Evolutionary conservation across 495 filamentous ascomycete genomes (phyloP).

Genomic region (Tuber aestivum): DNA sequence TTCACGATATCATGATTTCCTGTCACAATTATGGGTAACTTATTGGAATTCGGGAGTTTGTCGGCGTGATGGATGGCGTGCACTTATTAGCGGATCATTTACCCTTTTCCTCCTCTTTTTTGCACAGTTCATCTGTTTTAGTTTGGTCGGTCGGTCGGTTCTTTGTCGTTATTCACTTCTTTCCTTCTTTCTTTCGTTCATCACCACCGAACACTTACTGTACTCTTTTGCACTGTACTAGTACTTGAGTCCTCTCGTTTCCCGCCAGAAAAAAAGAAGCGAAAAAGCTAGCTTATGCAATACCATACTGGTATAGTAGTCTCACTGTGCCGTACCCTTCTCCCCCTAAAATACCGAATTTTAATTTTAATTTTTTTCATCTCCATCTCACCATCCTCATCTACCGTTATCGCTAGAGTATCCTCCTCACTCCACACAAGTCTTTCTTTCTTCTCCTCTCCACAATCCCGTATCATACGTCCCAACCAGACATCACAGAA

Average conservation of each 20-base stretch:
- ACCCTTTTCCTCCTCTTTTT: background rate
- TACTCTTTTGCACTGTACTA: no score
- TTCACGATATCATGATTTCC: conserved; percentile 2
- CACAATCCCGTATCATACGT: no score
- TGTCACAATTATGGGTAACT: background rate
- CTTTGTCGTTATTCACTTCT: background rate
- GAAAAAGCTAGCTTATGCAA: background rate
- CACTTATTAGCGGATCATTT: background rate
- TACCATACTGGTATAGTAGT: no score
- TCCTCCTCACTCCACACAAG: background rate
- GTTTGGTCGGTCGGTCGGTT: background rate
- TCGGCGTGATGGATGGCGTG: background rate
- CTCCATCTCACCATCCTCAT: no score
- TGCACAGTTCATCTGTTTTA: background rate
- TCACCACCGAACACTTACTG: background rate
- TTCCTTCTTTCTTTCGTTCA: background rate
- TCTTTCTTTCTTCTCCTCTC: background rate
- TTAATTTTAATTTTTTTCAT: no score
- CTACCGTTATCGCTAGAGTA: no score
- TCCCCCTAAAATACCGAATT: no score
- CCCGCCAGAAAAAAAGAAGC: background rate
- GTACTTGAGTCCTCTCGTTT: background rate
- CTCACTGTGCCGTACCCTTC: no score
- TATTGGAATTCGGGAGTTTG: background rate
- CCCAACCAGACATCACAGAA: background rate